Evolutionary conservation across 495 filamentous ascomycete species (phyloP).

Genomic region (Physcia stellaris): DNA sequence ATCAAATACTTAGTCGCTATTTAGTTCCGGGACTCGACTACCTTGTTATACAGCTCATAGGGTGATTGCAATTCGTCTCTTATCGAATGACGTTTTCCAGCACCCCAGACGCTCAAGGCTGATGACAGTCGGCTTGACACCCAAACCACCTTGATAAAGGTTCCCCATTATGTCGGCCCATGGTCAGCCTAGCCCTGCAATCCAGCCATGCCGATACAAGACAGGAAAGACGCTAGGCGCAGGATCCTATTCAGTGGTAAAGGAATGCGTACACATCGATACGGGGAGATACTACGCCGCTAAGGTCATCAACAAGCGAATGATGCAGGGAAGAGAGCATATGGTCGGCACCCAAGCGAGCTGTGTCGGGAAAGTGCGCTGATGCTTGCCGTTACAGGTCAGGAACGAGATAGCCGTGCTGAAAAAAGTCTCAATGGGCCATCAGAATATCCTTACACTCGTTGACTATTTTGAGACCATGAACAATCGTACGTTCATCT

Average conservation of each 20-base stretch:
- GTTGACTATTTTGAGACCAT: constrained; percentile 99
- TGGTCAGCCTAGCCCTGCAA: constrained; percentile 38
- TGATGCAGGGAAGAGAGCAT: constrained; percentile 96
- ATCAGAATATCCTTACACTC: constrained; percentile 92
- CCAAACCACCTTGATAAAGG: too few relatives aligned
- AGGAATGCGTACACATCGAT: constrained; percentile 97
- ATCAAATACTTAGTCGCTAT: too few relatives aligned
- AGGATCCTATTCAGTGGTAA: constrained; percentile 97
- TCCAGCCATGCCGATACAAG: constrained; percentile 85
- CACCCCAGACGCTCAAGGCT: too few relatives aligned
- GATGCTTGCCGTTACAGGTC: constrained; percentile 33
- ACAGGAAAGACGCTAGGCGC: constrained; percentile 95
- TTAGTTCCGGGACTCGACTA: too few relatives aligned
- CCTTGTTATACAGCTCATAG: too few relatives aligned
- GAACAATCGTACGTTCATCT: constrained; percentile 62
- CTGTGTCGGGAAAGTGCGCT: background rate
- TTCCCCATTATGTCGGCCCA: too few relatives aligned
- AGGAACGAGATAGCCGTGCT: constrained; percentile 96
- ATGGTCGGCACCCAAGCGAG: constrained; percentile 73
- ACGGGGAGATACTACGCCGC: constrained; percentile 97
- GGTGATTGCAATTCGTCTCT: too few relatives aligned
- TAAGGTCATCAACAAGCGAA: constrained; percentile 96
- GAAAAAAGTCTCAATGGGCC: constrained; percentile 93
- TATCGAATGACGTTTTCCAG: too few relatives aligned
- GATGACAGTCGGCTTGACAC: too few relatives aligned